Conservation (phyloP, 1,284 basidiomycete genomes). For the Austroboletus niveus region DNA sequence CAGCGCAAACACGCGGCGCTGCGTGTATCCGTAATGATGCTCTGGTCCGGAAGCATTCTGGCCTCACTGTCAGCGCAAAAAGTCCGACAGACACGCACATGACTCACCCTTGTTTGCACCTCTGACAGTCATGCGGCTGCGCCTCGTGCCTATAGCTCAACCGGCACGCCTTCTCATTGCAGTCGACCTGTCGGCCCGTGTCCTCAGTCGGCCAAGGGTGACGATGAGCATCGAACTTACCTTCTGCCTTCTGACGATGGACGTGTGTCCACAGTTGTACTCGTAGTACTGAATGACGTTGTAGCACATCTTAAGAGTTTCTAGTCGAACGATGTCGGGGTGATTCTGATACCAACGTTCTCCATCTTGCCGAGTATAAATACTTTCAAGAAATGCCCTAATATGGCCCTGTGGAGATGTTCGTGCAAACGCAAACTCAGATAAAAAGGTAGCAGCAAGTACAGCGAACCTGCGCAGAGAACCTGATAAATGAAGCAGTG, state of each 20-base stretch:
- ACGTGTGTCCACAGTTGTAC: conserved; percentile 37
- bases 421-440: conserved; percentile 4
- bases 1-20: conserved; percentile 22
- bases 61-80: conserved; percentile 12
- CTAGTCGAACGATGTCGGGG: conserved; percentile 3
- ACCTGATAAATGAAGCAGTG: conserved; percentile 18
- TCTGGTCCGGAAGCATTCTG: conserved; percentile 32
- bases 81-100: neutral
- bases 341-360: neutral
- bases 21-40: conserved; percentile 24
- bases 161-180: conserved; percentile 37
- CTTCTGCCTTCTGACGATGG: conserved; percentile 35
- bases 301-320: conserved; percentile 40
- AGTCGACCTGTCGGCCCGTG: conserved; percentile 42
- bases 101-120: conserved; percentile 39
- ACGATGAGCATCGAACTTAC: conserved; percentile 24
- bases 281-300: conserved; percentile 35
- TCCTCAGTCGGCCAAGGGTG: neutral
- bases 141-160: conserved; percentile 38
- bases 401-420: conserved; percentile 5
- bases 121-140: conserved; percentile 37
- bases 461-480: conserved; percentile 4
- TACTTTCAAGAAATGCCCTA: conserved; percentile 15
- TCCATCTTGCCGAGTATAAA: conserved; percentile 18
- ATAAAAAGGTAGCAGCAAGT: neutral